Base-by-base conservation (phyloP, 225 moss, liverwort and hornwort genomes). In the Polytrichum commune region DNA sequence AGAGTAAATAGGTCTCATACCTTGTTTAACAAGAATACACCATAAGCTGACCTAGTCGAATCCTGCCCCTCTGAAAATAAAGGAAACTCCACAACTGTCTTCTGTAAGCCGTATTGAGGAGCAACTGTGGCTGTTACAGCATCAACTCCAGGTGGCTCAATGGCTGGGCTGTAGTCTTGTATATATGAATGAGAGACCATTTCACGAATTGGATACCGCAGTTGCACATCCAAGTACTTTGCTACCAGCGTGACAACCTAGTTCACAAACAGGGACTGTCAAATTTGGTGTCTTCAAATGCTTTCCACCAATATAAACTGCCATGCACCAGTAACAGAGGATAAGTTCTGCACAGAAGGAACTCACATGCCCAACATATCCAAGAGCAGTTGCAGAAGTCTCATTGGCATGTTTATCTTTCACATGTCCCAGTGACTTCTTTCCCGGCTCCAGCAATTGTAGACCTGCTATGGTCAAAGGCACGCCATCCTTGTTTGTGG, bases 51-150 rank as follows among this genome's bases (percentile, higher is more conserved):
- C 84, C 92, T 88, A 75, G 95, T 98, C 63, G 82, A 65, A 62
- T 98, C 98, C 76, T 98, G 98, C 58, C 93, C 93, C 68, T 98
- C 98, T 69, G 93, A 95, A 73, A 98, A 98, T 28, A 98, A 91
- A 5, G 98, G 98, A 79, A 98, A 98, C 76, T 98, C 98, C 63
- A 95, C 90, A 67, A 77, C 66, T 63, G 72, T 72, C 77, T 82
- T 88, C 58, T 72, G 79, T 53, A 65, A 68, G 65, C 82, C 79
- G 29, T 80, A 79, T 65, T 77, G 72, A 10, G 82, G 83, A 25
- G 86, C 72, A 64, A 86, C 76, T 53, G 80, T 75, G 54, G 68
- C 69, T 74, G 88, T 82, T 60, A 92, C 88, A 65, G 84, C 70
- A 69, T 90, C 97, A 71, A 80, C 84, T 13, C 72, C 79, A 22